Conservation (phyloP, 73 alveolate species). For the Paramecium octaurelia region DNA sequence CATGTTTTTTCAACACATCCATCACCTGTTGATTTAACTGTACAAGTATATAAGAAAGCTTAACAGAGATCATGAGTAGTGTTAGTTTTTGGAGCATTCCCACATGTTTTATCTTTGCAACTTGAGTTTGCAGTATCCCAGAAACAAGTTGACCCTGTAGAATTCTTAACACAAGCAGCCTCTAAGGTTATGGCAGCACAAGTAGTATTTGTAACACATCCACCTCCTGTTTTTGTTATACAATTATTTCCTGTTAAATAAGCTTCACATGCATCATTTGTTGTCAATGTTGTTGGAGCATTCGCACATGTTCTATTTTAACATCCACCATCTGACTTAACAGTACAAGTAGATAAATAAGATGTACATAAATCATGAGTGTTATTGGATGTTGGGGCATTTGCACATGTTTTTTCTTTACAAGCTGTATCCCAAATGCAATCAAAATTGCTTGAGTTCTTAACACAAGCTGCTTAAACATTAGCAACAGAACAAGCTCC, state of each 20-base stretch:
- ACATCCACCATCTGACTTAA: neutral
- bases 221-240: neutral
- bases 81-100: neutral
- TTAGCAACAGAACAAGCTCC: neutral
- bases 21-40: neutral
- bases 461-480: neutral
- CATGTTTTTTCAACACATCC: neutral
- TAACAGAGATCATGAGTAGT: neutral
- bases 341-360: neutral
- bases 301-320: neutral
- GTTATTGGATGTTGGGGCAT: neutral
- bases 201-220: neutral
- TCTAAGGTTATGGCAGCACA: neutral
- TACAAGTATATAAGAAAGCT: neutral
- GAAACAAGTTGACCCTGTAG: neutral
- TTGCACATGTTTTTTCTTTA: neutral
- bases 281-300: constrained; percentile 23
- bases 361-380: neutral
- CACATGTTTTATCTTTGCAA: neutral
- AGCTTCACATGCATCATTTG: constrained; percentile 20
- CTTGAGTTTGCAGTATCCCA: neutral
- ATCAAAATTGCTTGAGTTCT: neutral
- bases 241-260: neutral
- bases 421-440: constrained; percentile 17
- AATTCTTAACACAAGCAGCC: neutral